These are phyloP conservation scores for Corchorus olitorius DNA, from an alignment of 345 rosid genomes.

Conservation along the genomic window DNA sequence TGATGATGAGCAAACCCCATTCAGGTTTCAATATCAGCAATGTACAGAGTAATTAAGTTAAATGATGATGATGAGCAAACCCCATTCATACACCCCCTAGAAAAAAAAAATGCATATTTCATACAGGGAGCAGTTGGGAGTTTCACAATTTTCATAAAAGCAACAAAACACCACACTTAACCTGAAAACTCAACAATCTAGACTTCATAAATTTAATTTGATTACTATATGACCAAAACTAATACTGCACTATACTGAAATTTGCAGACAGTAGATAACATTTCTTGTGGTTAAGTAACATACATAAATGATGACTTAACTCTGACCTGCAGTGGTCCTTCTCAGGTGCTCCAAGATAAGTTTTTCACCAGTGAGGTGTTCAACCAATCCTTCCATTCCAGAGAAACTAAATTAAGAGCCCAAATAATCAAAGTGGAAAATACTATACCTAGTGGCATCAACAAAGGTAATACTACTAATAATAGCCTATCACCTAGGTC, in stretches of 20 bases:
- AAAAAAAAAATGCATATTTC: not conserved
- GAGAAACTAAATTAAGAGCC: not conserved
- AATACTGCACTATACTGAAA: not conserved
- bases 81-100: not conserved
- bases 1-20: too few relatives aligned
- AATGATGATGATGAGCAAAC: not conserved
- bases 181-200: not conserved
- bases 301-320: not conserved
- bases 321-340: slow-evolving; percentile 18
- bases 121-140: not conserved
- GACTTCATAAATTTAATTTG: not conserved
- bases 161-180: not conserved
- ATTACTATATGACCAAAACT: not conserved
- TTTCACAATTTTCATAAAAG: not conserved
- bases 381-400: slow-evolving; percentile 59
- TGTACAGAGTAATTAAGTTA: not conserved
- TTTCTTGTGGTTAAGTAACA: not conserved
- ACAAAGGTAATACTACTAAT: not conserved
- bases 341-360: slow-evolving; percentile 50
- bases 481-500: not conserved
- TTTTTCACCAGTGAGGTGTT: slow-evolving; percentile 68
- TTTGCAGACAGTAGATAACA: not conserved
- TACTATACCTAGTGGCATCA: not conserved
- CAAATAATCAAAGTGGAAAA: not conserved
- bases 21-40: not conserved